Conservation (phyloP, 306 rosid genomes). For the Hippophae rhamnoides region DNA sequence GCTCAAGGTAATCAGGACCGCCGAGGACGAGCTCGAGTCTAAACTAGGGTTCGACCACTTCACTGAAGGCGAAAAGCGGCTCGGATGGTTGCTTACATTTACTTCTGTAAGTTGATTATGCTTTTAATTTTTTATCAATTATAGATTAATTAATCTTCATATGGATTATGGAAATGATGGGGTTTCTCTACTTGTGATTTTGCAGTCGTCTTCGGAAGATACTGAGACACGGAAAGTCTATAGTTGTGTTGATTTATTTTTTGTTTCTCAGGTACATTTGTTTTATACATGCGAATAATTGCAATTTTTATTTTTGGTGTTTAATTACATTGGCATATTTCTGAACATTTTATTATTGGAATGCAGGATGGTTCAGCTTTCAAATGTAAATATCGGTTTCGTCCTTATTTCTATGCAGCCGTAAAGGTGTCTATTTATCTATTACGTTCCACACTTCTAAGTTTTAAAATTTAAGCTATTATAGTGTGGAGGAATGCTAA, state of each 20-base stretch:
- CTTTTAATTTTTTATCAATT: background rate
- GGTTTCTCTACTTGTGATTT: conserved; percentile 16
- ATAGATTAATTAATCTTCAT: background rate
- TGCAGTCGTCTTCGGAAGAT: conserved; percentile 86
- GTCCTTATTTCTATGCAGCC: conserved; percentile 79
- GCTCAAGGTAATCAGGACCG: conserved; percentile 56
- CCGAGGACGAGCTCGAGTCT: conserved; percentile 82
- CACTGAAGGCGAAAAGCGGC: conserved; percentile 81
- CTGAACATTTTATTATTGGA: conserved; percentile 25
- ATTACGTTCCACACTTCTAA: conserved; percentile 7
- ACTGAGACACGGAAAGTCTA: conserved; percentile 53
- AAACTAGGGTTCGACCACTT: conserved; percentile 72
- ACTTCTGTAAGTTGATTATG: conserved; percentile 52
- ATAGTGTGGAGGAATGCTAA: no score
- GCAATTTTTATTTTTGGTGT: background rate
- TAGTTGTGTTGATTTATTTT: conserved; percentile 79
- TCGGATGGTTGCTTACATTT: conserved; percentile 83
- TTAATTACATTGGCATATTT: conserved; percentile 6
- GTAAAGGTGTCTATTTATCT: conserved; percentile 48
- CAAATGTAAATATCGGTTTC: conserved; percentile 77
- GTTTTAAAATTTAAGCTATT: no score
- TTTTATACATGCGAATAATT: background rate
- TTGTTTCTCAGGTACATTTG: conserved; percentile 71
- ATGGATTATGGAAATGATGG: conserved; percentile 15
- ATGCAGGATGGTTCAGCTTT: conserved; percentile 85